These are phyloP conservation scores for Schizophyllum amplum DNA, from an alignment of 1,284 basidiomycete species.

Conservation along the genomic window DNA sequence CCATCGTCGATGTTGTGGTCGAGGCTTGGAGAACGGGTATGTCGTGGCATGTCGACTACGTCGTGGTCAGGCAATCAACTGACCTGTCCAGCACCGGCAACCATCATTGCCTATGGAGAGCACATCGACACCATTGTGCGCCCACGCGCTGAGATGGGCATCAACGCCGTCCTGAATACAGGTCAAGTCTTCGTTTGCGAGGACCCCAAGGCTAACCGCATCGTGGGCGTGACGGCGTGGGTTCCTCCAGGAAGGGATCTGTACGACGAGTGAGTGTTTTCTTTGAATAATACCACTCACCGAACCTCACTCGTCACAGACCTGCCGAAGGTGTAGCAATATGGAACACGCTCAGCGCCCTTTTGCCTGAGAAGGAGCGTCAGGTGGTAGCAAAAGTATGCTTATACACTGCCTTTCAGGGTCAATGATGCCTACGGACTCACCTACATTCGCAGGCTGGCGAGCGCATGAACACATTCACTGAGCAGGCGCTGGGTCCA, in stretches of 20 bases:
- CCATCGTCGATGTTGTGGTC: not conserved
- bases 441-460: not conserved
- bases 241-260: not conserved
- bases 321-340: no score
- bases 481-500: not conserved
- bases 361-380: no score
- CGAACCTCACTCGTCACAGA: no score
- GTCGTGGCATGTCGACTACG: not conserved
- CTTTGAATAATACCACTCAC: no score
- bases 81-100: not conserved
- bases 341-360: no score
- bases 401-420: no score
- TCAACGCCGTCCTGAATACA: not conserved
- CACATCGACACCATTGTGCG: not conserved
- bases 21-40: not conserved
- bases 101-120: not conserved
- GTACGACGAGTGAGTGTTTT: not conserved
- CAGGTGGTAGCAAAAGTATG: no score
- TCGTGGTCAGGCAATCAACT: no score
- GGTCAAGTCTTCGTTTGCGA: not conserved
- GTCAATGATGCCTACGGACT: no score
- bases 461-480: not conserved
- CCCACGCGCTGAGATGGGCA: not conserved
- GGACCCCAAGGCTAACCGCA: not conserved
- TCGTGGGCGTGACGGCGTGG: not conserved